Evolutionary conservation across 139 green algal species (phyloP).

Genomic region (Chlorella vulgaris): DNA sequence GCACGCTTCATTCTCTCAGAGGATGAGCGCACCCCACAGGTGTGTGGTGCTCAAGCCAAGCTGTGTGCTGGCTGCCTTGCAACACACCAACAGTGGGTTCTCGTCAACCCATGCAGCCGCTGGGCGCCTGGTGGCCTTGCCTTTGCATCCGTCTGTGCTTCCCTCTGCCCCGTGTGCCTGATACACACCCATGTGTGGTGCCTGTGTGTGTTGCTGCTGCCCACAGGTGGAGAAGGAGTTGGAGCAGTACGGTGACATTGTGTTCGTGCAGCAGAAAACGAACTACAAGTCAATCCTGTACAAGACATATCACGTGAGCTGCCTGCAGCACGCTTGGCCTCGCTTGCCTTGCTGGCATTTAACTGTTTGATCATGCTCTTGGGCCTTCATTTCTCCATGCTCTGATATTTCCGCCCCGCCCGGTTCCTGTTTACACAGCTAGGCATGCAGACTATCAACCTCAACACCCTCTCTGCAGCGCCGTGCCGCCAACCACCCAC

Average conservation of each 20-base stretch:
- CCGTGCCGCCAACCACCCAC: too few relatives aligned
- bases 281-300: slow-evolving; percentile 65
- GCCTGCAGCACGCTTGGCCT: neutral
- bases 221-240: slow-evolving; percentile 56
- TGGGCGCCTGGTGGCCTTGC: too few relatives aligned
- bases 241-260: slow-evolving; percentile 50
- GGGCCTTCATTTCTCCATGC: neutral
- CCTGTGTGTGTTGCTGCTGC: too few relatives aligned
- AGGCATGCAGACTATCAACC: too few relatives aligned
- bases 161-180: slow-evolving; percentile 16
- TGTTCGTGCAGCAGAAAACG: slow-evolving; percentile 56
- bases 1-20: slow-evolving; percentile 55
- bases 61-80: too few relatives aligned
- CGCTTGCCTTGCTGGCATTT: neutral
- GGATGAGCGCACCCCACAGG: slow-evolving; percentile 57
- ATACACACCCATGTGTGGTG: too few relatives aligned
- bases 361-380: neutral
- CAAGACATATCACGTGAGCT: slow-evolving; percentile 57
- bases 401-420: too few relatives aligned
- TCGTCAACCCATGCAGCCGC: too few relatives aligned
- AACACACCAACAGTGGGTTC: too few relatives aligned
- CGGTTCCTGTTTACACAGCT: too few relatives aligned
- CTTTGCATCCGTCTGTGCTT: too few relatives aligned
- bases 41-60: neutral
- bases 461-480: too few relatives aligned